Conservation (phyloP, 441 rosid genomes). For the Bocquillonia castaneifolia region DNA sequence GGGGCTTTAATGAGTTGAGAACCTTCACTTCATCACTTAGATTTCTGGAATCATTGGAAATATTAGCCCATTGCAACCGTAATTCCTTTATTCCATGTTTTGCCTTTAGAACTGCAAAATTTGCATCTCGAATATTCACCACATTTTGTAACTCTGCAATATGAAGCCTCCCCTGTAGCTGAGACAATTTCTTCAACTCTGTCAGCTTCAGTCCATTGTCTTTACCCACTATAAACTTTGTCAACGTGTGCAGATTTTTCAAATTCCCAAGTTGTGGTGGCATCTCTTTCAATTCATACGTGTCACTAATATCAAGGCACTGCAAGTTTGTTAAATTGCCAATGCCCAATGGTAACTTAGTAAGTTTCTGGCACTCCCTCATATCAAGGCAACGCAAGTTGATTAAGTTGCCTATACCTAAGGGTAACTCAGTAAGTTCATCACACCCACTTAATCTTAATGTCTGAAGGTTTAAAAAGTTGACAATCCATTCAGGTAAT, state of each 20-base stretch:
- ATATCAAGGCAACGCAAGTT: conserved; percentile 7
- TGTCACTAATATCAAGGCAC: not conserved
- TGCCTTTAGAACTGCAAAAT: not conserved
- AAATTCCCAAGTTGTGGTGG: too few relatives aligned
- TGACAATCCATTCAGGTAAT: conserved; percentile 9
- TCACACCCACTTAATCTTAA: not conserved
- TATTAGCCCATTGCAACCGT: not conserved
- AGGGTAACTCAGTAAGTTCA: not conserved
- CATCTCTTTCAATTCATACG: not conserved
- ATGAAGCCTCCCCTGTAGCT: conserved; percentile 5
- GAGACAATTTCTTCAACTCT: conserved; percentile 1
- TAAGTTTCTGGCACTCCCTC: not conserved
- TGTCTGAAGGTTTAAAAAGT: conserved; percentile 13
- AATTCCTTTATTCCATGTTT: not conserved
- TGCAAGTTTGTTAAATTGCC: conserved; percentile 1
- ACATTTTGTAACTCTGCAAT: conserved; percentile 8
- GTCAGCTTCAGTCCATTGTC: not conserved
- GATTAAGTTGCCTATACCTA: not conserved
- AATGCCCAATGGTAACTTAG: conserved; percentile 1
- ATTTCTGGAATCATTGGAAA: not conserved
- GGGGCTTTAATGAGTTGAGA: too few relatives aligned
- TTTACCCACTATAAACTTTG: conserved; percentile 11
- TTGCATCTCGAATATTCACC: conserved; percentile 1
- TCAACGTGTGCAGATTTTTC: not conserved
- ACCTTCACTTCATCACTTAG: conserved; percentile 1